Conservation (phyloP, 495 filamentous ascomycete species). For the Aspergillus sclerotiicarbonarius region DNA sequence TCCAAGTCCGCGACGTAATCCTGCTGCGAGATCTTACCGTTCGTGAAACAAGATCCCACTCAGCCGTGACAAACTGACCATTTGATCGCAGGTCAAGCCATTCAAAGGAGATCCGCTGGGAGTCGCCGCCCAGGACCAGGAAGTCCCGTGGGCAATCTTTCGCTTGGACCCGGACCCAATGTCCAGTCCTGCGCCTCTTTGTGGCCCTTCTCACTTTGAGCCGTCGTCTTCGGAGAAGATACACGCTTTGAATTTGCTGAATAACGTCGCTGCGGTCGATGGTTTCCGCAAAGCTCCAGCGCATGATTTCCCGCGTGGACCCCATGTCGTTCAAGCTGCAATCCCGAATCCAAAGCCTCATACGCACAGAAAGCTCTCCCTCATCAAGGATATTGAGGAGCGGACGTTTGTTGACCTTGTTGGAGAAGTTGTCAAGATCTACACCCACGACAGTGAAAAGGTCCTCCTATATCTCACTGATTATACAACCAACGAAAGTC, state of each 20-base stretch:
- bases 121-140: constrained; percentile 29
- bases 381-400: constrained; percentile 62
- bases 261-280: constrained; percentile 15
- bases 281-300: constrained; percentile 14
- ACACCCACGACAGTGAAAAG: constrained; percentile 44
- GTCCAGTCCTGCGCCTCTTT: constrained; percentile 23
- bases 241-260: constrained; percentile 30
- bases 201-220: constrained; percentile 32
- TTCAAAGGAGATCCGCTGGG: constrained; percentile 25
- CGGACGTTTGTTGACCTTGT: constrained; percentile 65
- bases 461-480: constrained; percentile 78
- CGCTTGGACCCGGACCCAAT: constrained; percentile 28
- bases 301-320: neutral
- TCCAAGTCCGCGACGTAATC: constrained; percentile 46
- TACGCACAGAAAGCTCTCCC: constrained; percentile 52
- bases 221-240: constrained; percentile 29
- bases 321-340: constrained; percentile 17
- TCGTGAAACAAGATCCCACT: constrained; percentile 11
- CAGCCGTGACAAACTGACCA: neutral
- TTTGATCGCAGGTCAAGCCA: constrained; percentile 23
- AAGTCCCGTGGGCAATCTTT: constrained; percentile 39
- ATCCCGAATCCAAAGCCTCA: constrained; percentile 7
- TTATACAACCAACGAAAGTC: constrained; percentile 67
- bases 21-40: constrained; percentile 44
- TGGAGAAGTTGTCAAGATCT: constrained; percentile 72